phyloP scores from a whole-genome alignment of 2,329 filamentous ascomycete genomes.

The Arthrobotrys sphaeroides region DNA sequence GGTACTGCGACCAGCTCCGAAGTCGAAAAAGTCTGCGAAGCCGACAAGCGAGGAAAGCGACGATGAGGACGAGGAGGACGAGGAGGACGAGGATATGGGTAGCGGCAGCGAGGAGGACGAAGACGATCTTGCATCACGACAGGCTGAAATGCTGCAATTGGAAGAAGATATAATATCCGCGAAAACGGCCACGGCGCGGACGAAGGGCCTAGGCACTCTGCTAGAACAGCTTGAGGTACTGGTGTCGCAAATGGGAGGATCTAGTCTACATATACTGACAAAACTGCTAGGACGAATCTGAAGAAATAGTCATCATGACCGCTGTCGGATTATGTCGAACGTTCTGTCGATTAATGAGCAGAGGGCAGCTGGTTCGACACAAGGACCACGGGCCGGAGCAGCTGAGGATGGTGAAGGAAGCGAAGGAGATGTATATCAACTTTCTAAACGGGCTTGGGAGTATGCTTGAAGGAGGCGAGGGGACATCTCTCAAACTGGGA shows the following conservation, averaged over 20 bases:
- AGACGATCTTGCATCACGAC: conserved; percentile 56
- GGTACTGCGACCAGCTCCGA: conserved; percentile 39
- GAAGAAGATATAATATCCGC: conserved; percentile 86
- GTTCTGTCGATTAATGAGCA: conserved; percentile 81
- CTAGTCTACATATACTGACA: background rate
- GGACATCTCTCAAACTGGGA: conserved; percentile 76
- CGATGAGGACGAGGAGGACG: conserved; percentile 22
- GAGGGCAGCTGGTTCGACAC: conserved; percentile 74
- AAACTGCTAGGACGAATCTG: conserved; percentile 62
- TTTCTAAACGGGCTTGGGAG: conserved; percentile 72
- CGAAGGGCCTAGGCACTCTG: conserved; percentile 63
- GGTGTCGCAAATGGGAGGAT: background rate
- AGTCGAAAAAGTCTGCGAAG: conserved; percentile 7
- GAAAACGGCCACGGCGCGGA: conserved; percentile 93
- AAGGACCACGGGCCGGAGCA: conserved; percentile 77
- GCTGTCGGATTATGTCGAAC: conserved; percentile 84
- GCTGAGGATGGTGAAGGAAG: conserved; percentile 76
- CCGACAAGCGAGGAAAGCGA: conserved; percentile 36
- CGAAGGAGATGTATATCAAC: conserved; percentile 77
- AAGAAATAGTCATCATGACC: conserved; percentile 72
- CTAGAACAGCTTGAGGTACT: conserved; percentile 68
- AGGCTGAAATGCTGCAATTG: conserved; percentile 75
- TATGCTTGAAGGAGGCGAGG: conserved; percentile 70
- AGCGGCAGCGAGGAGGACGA: conserved; percentile 33
- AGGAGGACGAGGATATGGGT: conserved; percentile 29